phyloP scores from a whole-genome alignment of 2,329 filamentous ascomycete genomes.

The Monosporascus cannonballus region DNA sequence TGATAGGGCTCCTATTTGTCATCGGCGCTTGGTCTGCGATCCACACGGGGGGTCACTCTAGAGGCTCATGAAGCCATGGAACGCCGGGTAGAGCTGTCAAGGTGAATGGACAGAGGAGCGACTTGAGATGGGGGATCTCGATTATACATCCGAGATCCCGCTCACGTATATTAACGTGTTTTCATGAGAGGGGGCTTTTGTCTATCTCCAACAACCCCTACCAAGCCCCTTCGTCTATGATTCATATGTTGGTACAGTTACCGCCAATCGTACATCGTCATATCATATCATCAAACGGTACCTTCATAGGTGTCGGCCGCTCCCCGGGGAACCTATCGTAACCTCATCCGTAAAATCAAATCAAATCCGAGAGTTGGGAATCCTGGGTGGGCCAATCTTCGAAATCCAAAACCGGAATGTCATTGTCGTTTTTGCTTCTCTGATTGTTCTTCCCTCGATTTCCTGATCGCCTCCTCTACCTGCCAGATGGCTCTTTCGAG shows the following conservation, averaged over 20 bases:
- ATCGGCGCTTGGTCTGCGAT: slow-evolving; percentile 11
- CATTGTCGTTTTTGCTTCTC: not conserved
- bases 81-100: no score
- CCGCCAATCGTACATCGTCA: slow-evolving; percentile 5
- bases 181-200: slow-evolving; percentile 3
- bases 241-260: slow-evolving; percentile 2
- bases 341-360: no score
- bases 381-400: no score
- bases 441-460: slow-evolving; percentile 22
- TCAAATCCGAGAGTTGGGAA: no score
- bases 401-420: not conserved
- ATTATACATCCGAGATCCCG: not conserved
- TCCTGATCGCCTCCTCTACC: slow-evolving; percentile 48
- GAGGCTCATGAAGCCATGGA: not conserved
- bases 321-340: no score
- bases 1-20: slow-evolving; percentile 25
- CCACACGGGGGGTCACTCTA: slow-evolving; percentile 1
- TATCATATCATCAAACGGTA: slow-evolving; percentile 4
- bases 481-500: slow-evolving; percentile 73
- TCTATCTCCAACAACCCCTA: slow-evolving; percentile 5
- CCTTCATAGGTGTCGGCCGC: not conserved
- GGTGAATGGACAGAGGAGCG: no score
- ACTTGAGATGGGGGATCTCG: not conserved
- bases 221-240: slow-evolving; percentile 7
- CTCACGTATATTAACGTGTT: not conserved